A percentile compares a stretch with the other conserved stretches of the same genome.
Conservation (phyloP, 306 rosid species). For the Morella rubra region DNA sequence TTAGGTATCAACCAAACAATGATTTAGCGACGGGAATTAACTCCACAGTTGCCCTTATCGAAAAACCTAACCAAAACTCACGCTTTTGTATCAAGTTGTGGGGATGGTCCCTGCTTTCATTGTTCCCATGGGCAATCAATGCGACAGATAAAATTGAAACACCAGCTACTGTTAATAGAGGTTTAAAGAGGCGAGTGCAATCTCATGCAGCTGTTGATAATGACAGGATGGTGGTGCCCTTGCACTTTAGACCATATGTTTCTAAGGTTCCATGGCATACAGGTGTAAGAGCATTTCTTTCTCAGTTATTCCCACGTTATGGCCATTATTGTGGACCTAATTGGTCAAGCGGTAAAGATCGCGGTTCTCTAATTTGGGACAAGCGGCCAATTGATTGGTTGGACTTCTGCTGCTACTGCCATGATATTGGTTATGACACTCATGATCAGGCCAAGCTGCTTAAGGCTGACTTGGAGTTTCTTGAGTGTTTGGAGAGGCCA, state of each 20-base stretch:
- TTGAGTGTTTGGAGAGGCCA: slow-evolving; percentile 83
- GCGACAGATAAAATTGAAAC: slow-evolving; percentile 34
- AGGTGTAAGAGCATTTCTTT: slow-evolving; percentile 74
- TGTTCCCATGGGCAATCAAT: slow-evolving; percentile 50
- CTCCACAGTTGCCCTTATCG: slow-evolving; percentile 23
- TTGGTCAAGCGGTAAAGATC: slow-evolving; percentile 91
- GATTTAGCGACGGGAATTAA: slow-evolving; percentile 31
- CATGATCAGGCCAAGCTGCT: slow-evolving; percentile 76
- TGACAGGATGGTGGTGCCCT: slow-evolving; percentile 17
- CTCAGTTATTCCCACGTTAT: slow-evolving; percentile 84
- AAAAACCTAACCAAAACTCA: slow-evolving; percentile 34
- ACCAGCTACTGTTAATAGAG: slow-evolving; percentile 65
- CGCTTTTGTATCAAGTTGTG: slow-evolving; percentile 38
- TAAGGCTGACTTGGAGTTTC: slow-evolving; percentile 86
- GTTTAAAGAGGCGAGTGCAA: slow-evolving; percentile 54
- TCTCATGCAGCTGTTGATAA: slow-evolving; percentile 27
- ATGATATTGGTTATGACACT: slow-evolving; percentile 91
- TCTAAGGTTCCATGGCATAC: slow-evolving; percentile 98
- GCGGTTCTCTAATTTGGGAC: slow-evolving; percentile 83
- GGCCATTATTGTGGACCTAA: slow-evolving; percentile 98
- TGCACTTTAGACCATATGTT: slow-evolving; percentile 84
- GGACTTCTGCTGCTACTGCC: slow-evolving; percentile 97
- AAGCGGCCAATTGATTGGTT: slow-evolving; percentile 91
- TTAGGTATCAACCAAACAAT: slow-evolving; percentile 40
- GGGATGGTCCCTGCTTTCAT: slow-evolving; percentile 47